phyloP scores from a whole-genome alignment of 2,329 filamentous ascomycete species.

The Ceratocystis smalleyi region DNA sequence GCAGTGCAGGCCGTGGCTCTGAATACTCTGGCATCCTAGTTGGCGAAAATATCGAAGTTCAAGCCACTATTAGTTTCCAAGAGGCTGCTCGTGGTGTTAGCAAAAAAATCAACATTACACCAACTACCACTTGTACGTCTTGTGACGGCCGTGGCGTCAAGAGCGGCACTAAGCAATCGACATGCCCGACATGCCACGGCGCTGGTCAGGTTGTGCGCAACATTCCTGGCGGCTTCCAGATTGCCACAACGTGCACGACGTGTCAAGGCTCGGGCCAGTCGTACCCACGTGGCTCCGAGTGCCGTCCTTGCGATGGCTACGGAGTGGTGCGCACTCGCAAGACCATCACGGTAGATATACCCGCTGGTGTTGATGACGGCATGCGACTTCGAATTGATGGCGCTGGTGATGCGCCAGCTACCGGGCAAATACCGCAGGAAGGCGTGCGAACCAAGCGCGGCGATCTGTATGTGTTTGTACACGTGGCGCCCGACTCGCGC shows the following conservation, averaged over 20 bases:
- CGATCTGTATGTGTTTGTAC: constrained; percentile 81
- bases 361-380: constrained; percentile 87
- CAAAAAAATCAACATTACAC: constrained; percentile 78
- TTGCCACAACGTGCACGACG: constrained; percentile 71
- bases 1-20: constrained; percentile 41
- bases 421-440: constrained; percentile 50
- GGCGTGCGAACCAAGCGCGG: constrained; percentile 50
- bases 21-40: constrained; percentile 69
- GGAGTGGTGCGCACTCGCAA: constrained; percentile 73
- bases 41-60: constrained; percentile 93
- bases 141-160: constrained; percentile 78
- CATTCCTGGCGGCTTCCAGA: constrained; percentile 87
- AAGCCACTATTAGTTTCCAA: constrained; percentile 85
- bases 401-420: constrained; percentile 74
- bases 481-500: constrained; percentile 75
- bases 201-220: constrained; percentile 77
- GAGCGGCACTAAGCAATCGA: constrained; percentile 53
- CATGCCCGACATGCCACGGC: constrained; percentile 70
- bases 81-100: constrained; percentile 83
- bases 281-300: constrained; percentile 68
- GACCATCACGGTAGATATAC: constrained; percentile 79
- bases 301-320: constrained; percentile 61
- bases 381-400: constrained; percentile 78
- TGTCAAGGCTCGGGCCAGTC: constrained; percentile 67
- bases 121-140: constrained; percentile 63